Base-by-base conservation (phyloP, 208 protist species). In the Polymyxa betae region DNA sequence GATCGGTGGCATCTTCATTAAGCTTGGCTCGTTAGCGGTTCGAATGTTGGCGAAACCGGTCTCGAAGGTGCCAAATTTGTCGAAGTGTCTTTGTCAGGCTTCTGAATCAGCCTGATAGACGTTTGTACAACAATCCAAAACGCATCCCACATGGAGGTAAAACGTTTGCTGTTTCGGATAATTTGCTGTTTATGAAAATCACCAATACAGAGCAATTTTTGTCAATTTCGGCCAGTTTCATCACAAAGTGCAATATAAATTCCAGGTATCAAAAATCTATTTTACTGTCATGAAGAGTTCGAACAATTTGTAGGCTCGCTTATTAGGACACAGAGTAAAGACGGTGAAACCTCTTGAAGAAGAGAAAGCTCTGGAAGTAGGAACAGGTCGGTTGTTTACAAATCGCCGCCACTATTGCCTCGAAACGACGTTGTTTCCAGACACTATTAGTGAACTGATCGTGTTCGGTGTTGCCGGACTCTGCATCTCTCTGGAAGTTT, bases 401-500 rank as follows among this genome's bases (percentile, higher is more conserved):
- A 16, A 29, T 32, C 54, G 54, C 29, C 54, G 54, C 54, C 29
- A 32, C 54, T 29, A 29, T 66, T 66, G 29, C n/a, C n/a, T n/a
- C n/a, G 29, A 66, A 66, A 66, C 54, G 54, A 66, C n/a, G n/a
- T n/a, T n/a, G n/a, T n/a, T n/a, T 66, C 54, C 54, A 66, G 54
- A 66, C 29, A 29, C 29, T 16, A 66, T 66, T 29, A 32, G 20
- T 16, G 54, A 66, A 29, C 29, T 32, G 20, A 66, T 66, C 20
- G 29, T 66, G 20, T 66, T 66, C 54, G 54, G 20, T 29, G 54
- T 66, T 29, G 54, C 54, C 20, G 54, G 54, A 16, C 16, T 66
- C 54, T 16, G 16, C 54, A 66, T 66, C 54, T 32, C 54, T 16
- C 29, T 66, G 20, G 54, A 66, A 29, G 29, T 66, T 29, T 66